Evolutionary conservation across 2,329 filamentous ascomycete genomes (phyloP).

Genomic region (Emericellopsis atlantica): DNA sequence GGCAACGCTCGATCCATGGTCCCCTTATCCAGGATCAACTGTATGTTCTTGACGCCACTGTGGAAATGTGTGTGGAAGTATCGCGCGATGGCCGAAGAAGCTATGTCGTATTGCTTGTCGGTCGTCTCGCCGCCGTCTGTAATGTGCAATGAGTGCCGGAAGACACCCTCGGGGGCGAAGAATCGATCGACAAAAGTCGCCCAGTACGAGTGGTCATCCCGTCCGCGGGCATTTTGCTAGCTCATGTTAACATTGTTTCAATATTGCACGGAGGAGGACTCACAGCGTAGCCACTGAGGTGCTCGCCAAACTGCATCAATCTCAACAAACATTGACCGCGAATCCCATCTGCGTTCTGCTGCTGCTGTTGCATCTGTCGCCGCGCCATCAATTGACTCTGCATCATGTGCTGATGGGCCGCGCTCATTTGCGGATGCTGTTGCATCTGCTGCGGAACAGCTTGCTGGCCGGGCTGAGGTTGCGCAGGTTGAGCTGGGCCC

Average conservation of each 20-base stretch:
- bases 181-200: constrained; percentile 66
- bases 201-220: constrained; percentile 67
- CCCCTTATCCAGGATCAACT: constrained; percentile 67
- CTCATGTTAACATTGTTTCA: constrained; percentile 1
- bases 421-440: constrained; percentile 15
- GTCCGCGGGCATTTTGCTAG: constrained; percentile 39
- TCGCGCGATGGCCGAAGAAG: constrained; percentile 66
- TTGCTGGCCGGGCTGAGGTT: constrained; percentile 24
- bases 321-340: constrained; percentile 47
- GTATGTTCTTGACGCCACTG: constrained; percentile 74
- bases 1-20: constrained; percentile 41
- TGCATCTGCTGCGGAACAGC: constrained; percentile 17
- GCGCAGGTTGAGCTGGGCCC: constrained; percentile 4
- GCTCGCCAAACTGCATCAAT: constrained; percentile 50
- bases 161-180: constrained; percentile 66
- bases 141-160: constrained; percentile 58
- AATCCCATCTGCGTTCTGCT: constrained; percentile 36
- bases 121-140: constrained; percentile 40
- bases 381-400: constrained; percentile 25
- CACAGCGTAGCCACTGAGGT: constrained; percentile 45
- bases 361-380: constrained; percentile 20
- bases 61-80: constrained; percentile 87
- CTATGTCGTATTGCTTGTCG: constrained; percentile 78
- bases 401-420: constrained; percentile 21
- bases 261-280: constrained; percentile 7